Base-by-base conservation (phyloP, 129 eudicot genomes). In the Deinandra increscens region DNA sequence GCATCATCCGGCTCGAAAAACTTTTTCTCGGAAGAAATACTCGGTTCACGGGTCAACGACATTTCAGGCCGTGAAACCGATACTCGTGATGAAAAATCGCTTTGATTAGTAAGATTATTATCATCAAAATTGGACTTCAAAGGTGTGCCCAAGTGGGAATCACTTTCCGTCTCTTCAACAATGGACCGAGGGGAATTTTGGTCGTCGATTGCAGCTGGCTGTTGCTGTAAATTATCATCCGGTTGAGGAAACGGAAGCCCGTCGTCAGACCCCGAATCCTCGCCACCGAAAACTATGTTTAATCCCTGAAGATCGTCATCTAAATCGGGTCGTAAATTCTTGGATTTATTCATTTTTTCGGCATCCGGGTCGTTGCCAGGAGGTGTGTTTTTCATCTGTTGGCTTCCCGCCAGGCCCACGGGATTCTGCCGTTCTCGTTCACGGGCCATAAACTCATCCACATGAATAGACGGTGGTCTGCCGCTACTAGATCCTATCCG, bases 401-500 rank as follows among this genome's bases (percentile, higher is more conserved):
- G 17, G 64, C 70, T 72, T 34, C 50, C 85, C 0, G 83, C 69
- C 73, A 75, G 54, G 11, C 86, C 84, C 18, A 61, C 79, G 0
- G 86, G 81, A 76, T 81, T 83, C n/a, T 93, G 97, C 15, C 99
- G 95, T 67, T 93, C 99, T 69, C 88, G 76, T 75, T 93, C 92
- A 55, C 99, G 81, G 26, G 99, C 99, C 95, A 89, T 89, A 79
- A 93, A 93, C 73, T 84, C 99, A 71, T 93, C 99, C 50, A 93
- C 99, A 66, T 93, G 99, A 60, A 93, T 87, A 33, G 99, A 93
- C 17, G 99, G 99, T 53, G 99, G 97, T 76, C 99, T 82, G 70
- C 99, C 97, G 50, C 99, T 86, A 17, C 86, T 55, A 39, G 98
- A 82, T 64, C 99, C 99, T 66, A 85, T 38, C 31, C 97, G 80